Evolutionary conservation across 2,329 filamentous ascomycete genomes (phyloP).

Genomic region (Incumbomyces delicatus): DNA sequence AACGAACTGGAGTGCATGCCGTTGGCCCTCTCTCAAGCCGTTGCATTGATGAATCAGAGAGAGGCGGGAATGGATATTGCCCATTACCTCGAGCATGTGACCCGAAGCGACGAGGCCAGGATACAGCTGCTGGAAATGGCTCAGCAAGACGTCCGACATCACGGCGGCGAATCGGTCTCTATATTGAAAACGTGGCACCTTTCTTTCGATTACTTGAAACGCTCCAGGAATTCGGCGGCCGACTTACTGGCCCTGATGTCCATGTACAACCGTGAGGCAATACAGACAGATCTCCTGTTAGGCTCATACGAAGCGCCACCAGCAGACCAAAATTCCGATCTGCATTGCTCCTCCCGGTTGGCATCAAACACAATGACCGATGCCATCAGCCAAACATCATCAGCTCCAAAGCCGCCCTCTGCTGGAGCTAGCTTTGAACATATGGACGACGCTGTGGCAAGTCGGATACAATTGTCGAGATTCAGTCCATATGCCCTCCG

Average conservation of each 20-base stretch:
- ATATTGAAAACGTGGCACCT: constrained; percentile 28
- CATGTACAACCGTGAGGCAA: constrained; percentile 22
- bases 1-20: constrained; percentile 26
- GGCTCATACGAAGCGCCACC: constrained; percentile 3
- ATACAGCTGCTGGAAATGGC: constrained; percentile 15
- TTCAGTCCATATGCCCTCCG: constrained; percentile 4
- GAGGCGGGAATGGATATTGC: constrained; percentile 13
- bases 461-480: not conserved
- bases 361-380: too few species aligned
- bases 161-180: constrained; percentile 24
- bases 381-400: too few species aligned
- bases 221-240: constrained; percentile 14
- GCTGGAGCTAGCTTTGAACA: too few species aligned
- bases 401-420: too few species aligned
- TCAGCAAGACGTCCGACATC: constrained; percentile 11
- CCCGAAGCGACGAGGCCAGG: constrained; percentile 20
- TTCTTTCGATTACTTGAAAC: constrained; percentile 25
- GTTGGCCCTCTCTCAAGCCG: constrained; percentile 23
- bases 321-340: too few species aligned
- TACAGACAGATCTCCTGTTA: constrained; percentile 21
- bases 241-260: constrained; percentile 24
- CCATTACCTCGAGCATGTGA: constrained; percentile 15
- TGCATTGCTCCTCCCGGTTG: too few species aligned
- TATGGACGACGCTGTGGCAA: too few species aligned
- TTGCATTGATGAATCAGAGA: constrained; percentile 20